Evolutionary conservation across 305 asterid species (phyloP), one percentile per base, ranked within the genome.

Genomic region (Fraxinus dipetala): DNA sequence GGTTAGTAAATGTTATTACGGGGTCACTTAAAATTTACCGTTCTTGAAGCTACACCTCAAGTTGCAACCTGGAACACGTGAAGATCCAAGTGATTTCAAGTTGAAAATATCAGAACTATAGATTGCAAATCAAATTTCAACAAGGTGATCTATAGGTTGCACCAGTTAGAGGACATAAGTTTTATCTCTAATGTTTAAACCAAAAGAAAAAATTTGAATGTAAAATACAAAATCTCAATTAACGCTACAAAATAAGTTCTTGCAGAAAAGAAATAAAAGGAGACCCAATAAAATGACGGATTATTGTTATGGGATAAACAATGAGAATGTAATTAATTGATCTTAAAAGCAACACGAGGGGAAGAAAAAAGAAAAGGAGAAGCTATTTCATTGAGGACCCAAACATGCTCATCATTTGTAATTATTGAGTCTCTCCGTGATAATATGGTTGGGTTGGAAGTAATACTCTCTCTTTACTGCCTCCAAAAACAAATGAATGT

Each of bases 311-410:
- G 67, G n/a, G 9, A 16, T 18, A 56, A 1, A 56, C 8, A 56
- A 4, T 6, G 24, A 26, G 67, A 56, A 56, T 56, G 24, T 7
- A 56, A 5, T 56, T 56, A 56, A 56, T 18, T 16, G 67, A 56
- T 56, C 67, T 56, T 16, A 56, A 56, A 16, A 20, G 24, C 24
- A 56, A 6, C 8, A 5, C 6, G 11, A 56, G 22, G 67, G 67
- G 28, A 20, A 4, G 67, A 16, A 5, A n/a, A 35, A 35, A 6
- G 38, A 35, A 7, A 59, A 59, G 0, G 69, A 45, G 16, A 69
- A 72, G 38, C 80, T 80, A 31, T 78, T 48, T 81, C 69, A 75
- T 81, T 51, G 76, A 73, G n/a, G 75, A 69, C 70, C 7, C 30
- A 20, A 51, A 18, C 65, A 78, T 51, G 65, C 75, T 67, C 13